Percentiles rank a stretch among this genome's conserved stretches.
phyloP scores from a whole-genome alignment of 495 filamentous ascomycete genomes.

The Venustampulla echinocandica region DNA sequence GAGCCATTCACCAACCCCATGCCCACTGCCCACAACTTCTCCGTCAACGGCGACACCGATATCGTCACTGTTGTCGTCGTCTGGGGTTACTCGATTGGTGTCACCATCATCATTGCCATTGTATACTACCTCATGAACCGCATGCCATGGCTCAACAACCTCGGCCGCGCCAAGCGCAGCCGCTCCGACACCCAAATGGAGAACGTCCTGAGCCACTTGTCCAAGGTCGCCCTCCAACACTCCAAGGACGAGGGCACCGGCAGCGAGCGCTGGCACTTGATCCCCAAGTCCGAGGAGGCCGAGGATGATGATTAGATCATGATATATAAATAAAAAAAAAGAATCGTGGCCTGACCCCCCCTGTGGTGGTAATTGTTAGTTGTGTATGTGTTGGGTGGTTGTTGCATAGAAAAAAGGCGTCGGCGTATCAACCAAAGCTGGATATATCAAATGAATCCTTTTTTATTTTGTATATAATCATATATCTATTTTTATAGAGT shows the following conservation, averaged over 20 bases:
- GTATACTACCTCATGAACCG: conserved; percentile 67
- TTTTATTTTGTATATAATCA: too few species aligned
- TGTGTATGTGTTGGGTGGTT: too few species aligned
- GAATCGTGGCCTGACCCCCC: too few species aligned
- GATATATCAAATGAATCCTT: too few species aligned
- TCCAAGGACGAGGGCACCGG: conserved; percentile 38
- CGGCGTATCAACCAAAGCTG: too few species aligned
- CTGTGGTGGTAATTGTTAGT: too few species aligned
- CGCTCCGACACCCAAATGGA: conserved; percentile 68
- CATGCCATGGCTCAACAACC: conserved; percentile 60
- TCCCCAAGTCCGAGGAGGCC: conserved; percentile 51
- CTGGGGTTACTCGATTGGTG: conserved; percentile 71
- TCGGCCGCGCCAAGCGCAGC: conserved; percentile 70
- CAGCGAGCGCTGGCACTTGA: conserved; percentile 49
- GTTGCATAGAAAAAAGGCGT: too few species aligned
- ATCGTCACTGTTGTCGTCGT: conserved; percentile 73
- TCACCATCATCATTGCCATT: conserved; percentile 69
- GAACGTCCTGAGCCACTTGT: conserved; percentile 68
- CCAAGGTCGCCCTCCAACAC: conserved; percentile 68
- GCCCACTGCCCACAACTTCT: conserved; percentile 36
- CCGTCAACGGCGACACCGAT: conserved; percentile 52
- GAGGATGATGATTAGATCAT: conserved; percentile 51
- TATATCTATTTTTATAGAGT: too few species aligned
- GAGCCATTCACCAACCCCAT: conserved; percentile 37
- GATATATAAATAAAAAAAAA: too few species aligned